These are phyloP conservation scores for Laburnicola sp. DNA, from an alignment of 2,329 filamentous ascomycete genomes.

Conservation along the genomic window DNA sequence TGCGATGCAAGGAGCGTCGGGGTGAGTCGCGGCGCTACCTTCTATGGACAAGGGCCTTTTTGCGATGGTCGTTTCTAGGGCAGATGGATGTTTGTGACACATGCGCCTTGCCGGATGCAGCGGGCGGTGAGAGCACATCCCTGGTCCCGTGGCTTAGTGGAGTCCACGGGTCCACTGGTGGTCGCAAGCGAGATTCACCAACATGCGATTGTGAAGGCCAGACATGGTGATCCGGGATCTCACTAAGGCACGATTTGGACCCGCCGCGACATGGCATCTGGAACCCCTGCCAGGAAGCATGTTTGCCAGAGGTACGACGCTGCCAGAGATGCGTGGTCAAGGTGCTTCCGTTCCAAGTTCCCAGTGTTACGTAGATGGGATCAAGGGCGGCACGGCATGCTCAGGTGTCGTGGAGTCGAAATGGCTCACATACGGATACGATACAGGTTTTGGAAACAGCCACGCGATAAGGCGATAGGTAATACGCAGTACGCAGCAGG, in stretches of 20 bases:
- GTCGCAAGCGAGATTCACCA: slow-evolving; percentile 20
- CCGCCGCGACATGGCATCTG: too few relatives aligned
- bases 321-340: neutral
- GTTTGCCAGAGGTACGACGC: neutral
- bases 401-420: neutral
- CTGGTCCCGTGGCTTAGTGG: slow-evolving; percentile 21
- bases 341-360: neutral
- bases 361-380: neutral
- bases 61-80: slow-evolving; percentile 30
- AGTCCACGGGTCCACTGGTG: slow-evolving; percentile 28
- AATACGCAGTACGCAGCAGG: neutral
- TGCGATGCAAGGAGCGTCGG: slow-evolving; percentile 18
- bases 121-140: slow-evolving; percentile 25
- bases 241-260: too few relatives aligned
- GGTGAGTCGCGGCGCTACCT: slow-evolving; percentile 16
- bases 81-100: slow-evolving; percentile 27
- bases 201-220: neutral
- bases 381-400: neutral
- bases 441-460: neutral
- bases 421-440: neutral
- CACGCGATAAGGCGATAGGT: neutral
- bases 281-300: neutral
- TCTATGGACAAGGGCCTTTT: slow-evolving; percentile 14
- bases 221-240: too few relatives aligned
- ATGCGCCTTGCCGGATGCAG: slow-evolving; percentile 11